Percentiles rank a stretch among this genome's conserved stretches.
phyloP scores from a whole-genome alignment of 768 basidiomycete genomes.

The Suillus plorans region DNA sequence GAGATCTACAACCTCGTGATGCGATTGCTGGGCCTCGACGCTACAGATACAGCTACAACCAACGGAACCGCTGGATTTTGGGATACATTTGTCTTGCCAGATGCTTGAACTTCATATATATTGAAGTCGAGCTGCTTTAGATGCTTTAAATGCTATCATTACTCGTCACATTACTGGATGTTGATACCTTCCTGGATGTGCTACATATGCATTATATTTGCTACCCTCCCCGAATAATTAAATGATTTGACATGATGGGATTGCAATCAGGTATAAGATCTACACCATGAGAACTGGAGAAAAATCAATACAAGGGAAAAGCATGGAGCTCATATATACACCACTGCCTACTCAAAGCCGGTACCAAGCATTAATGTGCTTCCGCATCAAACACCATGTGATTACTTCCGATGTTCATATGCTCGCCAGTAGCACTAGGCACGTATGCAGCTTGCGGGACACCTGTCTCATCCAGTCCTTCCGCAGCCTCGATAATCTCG shows the following conservation, averaged over 20 bases:
- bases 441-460: constrained; percentile 81
- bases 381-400: constrained; percentile 80
- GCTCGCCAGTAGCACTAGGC: constrained; percentile 62
- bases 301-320: background rate
- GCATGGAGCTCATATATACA: background rate
- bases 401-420: constrained; percentile 46
- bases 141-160: background rate
- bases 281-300: background rate
- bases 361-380: constrained; percentile 24
- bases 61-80: constrained; percentile 86
- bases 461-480: constrained; percentile 85
- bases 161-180: background rate
- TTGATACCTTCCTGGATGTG: background rate
- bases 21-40: constrained; percentile 67
- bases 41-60: constrained; percentile 48
- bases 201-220: background rate
- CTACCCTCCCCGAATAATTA: background rate
- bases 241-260: background rate
- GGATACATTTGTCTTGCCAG: constrained; percentile 60
- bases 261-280: constrained; percentile 4
- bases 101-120: background rate
- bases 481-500: constrained; percentile 95
- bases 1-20: constrained; percentile 83
- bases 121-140: background rate
- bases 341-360: background rate